A percentile compares a stretch with the other conserved stretches of the same genome.
phyloP scores from a whole-genome alignment of 1,284 basidiomycete genomes.

The Rhizoctonia solani region DNA sequence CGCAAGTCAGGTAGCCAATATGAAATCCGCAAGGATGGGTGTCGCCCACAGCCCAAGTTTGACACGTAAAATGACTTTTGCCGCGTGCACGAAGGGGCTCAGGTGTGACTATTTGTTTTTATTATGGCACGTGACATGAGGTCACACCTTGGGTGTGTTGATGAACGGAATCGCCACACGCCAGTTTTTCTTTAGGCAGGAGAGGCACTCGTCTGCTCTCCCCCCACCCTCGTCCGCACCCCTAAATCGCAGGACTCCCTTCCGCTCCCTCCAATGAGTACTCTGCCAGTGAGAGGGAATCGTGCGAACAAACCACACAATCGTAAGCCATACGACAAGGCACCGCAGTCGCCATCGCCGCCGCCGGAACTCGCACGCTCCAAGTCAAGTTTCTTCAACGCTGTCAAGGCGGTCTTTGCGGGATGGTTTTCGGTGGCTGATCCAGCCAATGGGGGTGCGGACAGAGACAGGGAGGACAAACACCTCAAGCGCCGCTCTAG shows the following conservation, averaged over 20 bases:
- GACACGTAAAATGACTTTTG: too few relatives aligned
- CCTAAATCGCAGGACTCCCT: too few relatives aligned
- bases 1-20: too few relatives aligned
- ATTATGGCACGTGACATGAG: background rate
- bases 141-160: background rate
- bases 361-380: conserved; percentile 7
- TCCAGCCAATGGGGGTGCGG: background rate
- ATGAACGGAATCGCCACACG: conserved; percentile 1
- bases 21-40: too few relatives aligned
- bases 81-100: too few relatives aligned
- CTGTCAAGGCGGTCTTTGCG: conserved; percentile 64
- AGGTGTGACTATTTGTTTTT: background rate
- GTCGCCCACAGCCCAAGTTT: too few relatives aligned
- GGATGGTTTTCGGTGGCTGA: conserved; percentile 51
- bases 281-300: conserved; percentile 33
- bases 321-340: conserved; percentile 22
- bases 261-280: conserved; percentile 31
- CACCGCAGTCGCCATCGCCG: conserved; percentile 15
- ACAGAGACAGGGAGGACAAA: background rate
- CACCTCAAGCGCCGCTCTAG: conserved; percentile 19
- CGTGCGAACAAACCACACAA: conserved; percentile 14
- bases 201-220: background rate
- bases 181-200: conserved; percentile 2
- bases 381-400: conserved; percentile 37
- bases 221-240: background rate